Evolutionary conservation across 2,329 filamentous ascomycete species (phyloP).

Genomic region (Colletotrichum sp.): DNA sequence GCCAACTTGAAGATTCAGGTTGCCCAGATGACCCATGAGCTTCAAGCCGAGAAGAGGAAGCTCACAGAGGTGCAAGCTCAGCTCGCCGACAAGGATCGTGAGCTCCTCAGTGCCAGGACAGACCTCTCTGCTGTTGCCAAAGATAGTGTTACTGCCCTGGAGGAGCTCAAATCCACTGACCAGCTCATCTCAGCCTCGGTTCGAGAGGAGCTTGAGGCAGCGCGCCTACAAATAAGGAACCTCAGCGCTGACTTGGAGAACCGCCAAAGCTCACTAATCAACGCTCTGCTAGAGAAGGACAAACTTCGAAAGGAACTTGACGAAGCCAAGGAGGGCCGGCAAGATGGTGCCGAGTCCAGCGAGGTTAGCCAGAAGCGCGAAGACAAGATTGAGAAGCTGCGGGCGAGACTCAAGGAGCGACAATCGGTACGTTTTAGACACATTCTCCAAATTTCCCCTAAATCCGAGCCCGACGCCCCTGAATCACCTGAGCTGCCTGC

Average conservation of each 20-base stretch:
- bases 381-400: slow-evolving; percentile 65
- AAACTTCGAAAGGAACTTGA: slow-evolving; percentile 61
- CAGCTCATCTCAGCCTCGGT: slow-evolving; percentile 63
- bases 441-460: neutral
- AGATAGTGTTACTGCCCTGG: slow-evolving; percentile 58
- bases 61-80: slow-evolving; percentile 47
- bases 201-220: slow-evolving; percentile 60
- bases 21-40: slow-evolving; percentile 45
- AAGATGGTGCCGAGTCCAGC: slow-evolving; percentile 37
- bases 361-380: slow-evolving; percentile 45
- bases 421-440: slow-evolving; percentile 58
- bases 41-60: slow-evolving; percentile 38
- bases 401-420: slow-evolving; percentile 57
- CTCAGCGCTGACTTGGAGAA: slow-evolving; percentile 58
- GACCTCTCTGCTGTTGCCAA: slow-evolving; percentile 61
- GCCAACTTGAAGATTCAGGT: slow-evolving; percentile 55
- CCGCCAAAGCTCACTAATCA: slow-evolving; percentile 64
- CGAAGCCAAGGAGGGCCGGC: slow-evolving; percentile 42
- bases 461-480: neutral
- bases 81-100: slow-evolving; percentile 59
- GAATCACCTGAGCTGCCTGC: neutral
- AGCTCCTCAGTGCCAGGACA: slow-evolving; percentile 55
- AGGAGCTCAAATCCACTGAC: slow-evolving; percentile 64
- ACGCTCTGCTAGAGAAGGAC: slow-evolving; percentile 65
- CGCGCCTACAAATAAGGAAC: slow-evolving; percentile 55